A percentile compares a stretch with the other conserved stretches of the same genome.
phyloP scores from a whole-genome alignment of 202 grass and related monocot genomes.

The Cymbopogon flexuosus region DNA sequence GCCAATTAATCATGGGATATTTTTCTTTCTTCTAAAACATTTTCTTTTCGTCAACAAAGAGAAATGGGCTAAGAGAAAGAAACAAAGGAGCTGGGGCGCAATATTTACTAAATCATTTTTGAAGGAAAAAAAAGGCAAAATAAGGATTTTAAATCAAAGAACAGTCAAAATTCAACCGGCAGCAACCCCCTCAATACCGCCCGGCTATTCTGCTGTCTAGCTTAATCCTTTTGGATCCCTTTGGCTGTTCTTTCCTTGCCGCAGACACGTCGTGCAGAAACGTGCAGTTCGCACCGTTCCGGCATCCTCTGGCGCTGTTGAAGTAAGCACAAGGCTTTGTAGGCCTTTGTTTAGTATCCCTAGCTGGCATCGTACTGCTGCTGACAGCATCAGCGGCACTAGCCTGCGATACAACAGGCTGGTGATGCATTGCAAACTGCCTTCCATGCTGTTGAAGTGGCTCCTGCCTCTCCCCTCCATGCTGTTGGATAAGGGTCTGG shows the following conservation, averaged over 20 bases:
- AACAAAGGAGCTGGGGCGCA: slow-evolving; percentile 1
- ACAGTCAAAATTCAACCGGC: slow-evolving; percentile 30
- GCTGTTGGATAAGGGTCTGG: slow-evolving; percentile 79
- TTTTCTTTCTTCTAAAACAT: slow-evolving; percentile 33
- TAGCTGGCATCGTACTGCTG: slow-evolving; percentile 14
- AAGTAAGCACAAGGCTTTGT: slow-evolving; percentile 77
- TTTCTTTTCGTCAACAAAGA: background rate
- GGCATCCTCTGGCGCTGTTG: slow-evolving; percentile 74
- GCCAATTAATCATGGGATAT: slow-evolving; percentile 11
- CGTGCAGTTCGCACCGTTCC: slow-evolving; percentile 71
- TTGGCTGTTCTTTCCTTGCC: slow-evolving; percentile 47
- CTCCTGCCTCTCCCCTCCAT: slow-evolving; percentile 72
- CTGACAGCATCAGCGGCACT: slow-evolving; percentile 33
- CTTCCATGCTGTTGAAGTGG: slow-evolving; percentile 22
- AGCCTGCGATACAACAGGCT: slow-evolving; percentile 21
- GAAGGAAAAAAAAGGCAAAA: background rate
- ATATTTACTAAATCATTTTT: slow-evolving; percentile 37
- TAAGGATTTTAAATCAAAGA: slow-evolving; percentile 27
- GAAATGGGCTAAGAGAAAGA: background rate
- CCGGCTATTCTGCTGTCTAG: slow-evolving; percentile 72
- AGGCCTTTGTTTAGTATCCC: slow-evolving; percentile 51
- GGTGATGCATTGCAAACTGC: slow-evolving; percentile 44
- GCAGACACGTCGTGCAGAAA: slow-evolving; percentile 72
- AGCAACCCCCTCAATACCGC: slow-evolving; percentile 40
- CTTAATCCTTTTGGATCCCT: slow-evolving; percentile 74